Evolutionary conservation across 345 rosid species (phyloP).

Genomic region (Hirschfeldia incana): DNA sequence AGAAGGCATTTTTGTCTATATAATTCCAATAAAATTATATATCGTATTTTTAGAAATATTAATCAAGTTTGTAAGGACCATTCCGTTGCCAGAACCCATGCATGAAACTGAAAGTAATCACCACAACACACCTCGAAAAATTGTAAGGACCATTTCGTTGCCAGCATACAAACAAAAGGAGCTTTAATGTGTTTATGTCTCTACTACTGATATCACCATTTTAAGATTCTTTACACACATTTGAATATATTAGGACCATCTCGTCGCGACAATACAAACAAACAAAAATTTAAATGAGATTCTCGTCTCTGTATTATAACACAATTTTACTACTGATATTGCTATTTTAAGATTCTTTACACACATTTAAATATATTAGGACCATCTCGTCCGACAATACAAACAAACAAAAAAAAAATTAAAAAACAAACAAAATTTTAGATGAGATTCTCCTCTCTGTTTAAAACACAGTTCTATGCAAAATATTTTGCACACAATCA

Average conservation of each 20-base stretch:
- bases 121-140: neutral
- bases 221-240: slow-evolving; percentile 1
- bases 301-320: neutral
- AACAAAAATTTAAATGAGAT: neutral
- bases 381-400: neutral
- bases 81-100: neutral
- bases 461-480: neutral
- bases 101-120: neutral
- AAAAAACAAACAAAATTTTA: neutral
- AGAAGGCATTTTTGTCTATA: neutral
- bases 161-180: neutral
- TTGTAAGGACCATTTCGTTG: neutral
- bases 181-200: neutral
- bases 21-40: neutral
- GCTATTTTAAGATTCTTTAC: neutral
- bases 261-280: neutral
- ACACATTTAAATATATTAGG: neutral
- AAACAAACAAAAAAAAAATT: neutral
- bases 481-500: neutral
- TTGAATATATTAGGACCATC: neutral
- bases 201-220: neutral
- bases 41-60: neutral
- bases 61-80: neutral
- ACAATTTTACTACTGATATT: neutral
- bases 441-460: neutral